Percentiles rank a stretch among this genome's conserved stretches.
Evolutionary conservation across 352 stramenopile species (phyloP).

Genomic region (Pythium brachiatum): DNA sequence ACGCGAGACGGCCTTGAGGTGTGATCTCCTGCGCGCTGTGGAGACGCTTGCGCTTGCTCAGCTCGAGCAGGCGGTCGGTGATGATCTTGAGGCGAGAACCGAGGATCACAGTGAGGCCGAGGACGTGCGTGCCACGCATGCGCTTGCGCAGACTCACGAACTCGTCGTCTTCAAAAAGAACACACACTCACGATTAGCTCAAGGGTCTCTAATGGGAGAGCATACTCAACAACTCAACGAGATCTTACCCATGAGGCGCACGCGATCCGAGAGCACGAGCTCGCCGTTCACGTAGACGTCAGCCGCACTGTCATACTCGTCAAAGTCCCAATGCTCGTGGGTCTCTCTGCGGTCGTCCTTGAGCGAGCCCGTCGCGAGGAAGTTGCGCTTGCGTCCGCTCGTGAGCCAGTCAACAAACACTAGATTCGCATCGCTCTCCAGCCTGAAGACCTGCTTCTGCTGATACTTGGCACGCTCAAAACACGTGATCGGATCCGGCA

Average conservation of each 20-base stretch:
- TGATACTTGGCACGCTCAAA: constrained; percentile 70
- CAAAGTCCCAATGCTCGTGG: constrained; percentile 79
- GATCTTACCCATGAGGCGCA: constrained; percentile 53
- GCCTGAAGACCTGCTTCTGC: constrained; percentile 61
- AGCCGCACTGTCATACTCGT: constrained; percentile 63
- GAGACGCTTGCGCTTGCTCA: constrained; percentile 75
- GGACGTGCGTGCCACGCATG: constrained; percentile 74
- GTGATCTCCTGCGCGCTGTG: constrained; percentile 68
- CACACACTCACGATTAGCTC: background rate
- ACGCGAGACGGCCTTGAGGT: constrained; percentile 56
- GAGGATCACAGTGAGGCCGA: constrained; percentile 68
- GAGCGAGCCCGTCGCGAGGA: constrained; percentile 55
- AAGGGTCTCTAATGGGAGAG: background rate
- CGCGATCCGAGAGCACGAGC: constrained; percentile 62
- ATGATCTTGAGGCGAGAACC: constrained; percentile 55
- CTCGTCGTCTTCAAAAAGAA: constrained; percentile 55
- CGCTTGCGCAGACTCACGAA: constrained; percentile 56
- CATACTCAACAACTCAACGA: background rate
- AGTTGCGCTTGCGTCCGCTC: constrained; percentile 81
- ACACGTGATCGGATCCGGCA: constrained; percentile 81
- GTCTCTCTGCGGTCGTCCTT: constrained; percentile 61
- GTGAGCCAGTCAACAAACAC: constrained; percentile 87
- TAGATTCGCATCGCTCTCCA: constrained; percentile 48
- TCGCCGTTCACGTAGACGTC: constrained; percentile 57
- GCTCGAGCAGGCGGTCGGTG: constrained; percentile 48